Evolutionary conservation across 2,329 filamentous ascomycete species (phyloP).

Genomic region (Cordyceps javanica): DNA sequence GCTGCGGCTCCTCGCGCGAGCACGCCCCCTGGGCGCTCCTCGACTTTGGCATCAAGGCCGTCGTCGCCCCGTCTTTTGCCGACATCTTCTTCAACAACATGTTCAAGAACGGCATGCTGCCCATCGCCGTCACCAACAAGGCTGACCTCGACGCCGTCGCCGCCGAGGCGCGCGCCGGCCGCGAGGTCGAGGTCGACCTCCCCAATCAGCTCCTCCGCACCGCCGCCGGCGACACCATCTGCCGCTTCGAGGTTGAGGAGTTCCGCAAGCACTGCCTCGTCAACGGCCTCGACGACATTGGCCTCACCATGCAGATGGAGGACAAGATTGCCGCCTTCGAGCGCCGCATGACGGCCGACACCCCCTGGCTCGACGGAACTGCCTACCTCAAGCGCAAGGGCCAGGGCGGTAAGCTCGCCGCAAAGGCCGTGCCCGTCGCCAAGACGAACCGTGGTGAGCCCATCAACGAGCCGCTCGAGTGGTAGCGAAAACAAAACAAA

Average conservation of each 20-base stretch:
- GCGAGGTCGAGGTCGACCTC: constrained; percentile 85
- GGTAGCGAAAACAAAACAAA: constrained; percentile 44
- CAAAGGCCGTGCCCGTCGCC: constrained; percentile 63
- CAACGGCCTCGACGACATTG: constrained; percentile 93
- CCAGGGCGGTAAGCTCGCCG: constrained; percentile 48
- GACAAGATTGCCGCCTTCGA: constrained; percentile 85
- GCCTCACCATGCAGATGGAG: constrained; percentile 85
- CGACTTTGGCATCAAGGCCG: constrained; percentile 90
- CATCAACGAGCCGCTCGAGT: constrained; percentile 81
- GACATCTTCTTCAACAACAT: constrained; percentile 98
- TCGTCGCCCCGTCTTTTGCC: constrained; percentile 76
- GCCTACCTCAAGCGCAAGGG: constrained; percentile 65
- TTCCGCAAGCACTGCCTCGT: constrained; percentile 92
- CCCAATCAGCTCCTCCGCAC: constrained; percentile 78
- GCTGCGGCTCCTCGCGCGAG: constrained; percentile 86
- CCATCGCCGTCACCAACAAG: constrained; percentile 67
- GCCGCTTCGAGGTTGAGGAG: constrained; percentile 79
- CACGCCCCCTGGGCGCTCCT: constrained; percentile 96
- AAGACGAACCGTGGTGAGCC: constrained; percentile 85
- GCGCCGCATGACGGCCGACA: constrained; percentile 65
- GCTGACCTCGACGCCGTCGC: constrained; percentile 63
- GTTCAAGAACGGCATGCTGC: constrained; percentile 99
- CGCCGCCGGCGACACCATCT: constrained; percentile 65
- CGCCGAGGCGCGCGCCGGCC: constrained; percentile 69
- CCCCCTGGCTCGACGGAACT: constrained; percentile 85